Percentiles rank a stretch among this genome's conserved stretches.
Evolutionary conservation across 202 grass and related monocot species (phyloP).

Genomic region (Panicum hallii): DNA sequence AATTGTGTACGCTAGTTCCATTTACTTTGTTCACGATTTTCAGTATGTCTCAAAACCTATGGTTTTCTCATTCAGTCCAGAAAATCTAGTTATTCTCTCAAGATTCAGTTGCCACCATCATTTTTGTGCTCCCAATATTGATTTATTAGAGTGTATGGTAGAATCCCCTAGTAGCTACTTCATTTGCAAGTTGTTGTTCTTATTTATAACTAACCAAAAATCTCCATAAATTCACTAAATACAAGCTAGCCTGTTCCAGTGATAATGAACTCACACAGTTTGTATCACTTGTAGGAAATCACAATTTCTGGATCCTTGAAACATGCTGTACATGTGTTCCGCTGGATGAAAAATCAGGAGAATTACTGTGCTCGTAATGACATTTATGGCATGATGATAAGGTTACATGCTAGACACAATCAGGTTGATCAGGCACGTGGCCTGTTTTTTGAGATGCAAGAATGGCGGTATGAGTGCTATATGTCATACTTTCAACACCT

Average conservation of each 20-base stretch:
- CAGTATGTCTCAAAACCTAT: slow-evolving; percentile 1
- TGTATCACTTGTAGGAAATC: slow-evolving; percentile 72
- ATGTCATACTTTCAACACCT: background rate
- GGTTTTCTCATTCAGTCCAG: background rate
- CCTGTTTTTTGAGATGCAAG: slow-evolving; percentile 97
- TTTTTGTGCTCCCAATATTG: background rate
- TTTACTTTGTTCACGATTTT: background rate
- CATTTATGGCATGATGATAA: slow-evolving; percentile 91
- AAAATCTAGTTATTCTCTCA: slow-evolving; percentile 10
- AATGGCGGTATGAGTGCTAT: slow-evolving; percentile 67
- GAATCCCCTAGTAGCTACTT: background rate
- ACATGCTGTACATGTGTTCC: slow-evolving; percentile 80
- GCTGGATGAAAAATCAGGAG: slow-evolving; percentile 96
- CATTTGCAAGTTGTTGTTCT: background rate
- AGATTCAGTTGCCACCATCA: background rate
- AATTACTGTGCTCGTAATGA: slow-evolving; percentile 77
- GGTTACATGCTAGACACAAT: slow-evolving; percentile 78
- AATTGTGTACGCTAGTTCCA: background rate
- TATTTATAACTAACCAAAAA: background rate
- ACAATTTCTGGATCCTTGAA: slow-evolving; percentile 62
- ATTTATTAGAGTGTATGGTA: background rate
- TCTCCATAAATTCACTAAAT: slow-evolving; percentile 15
- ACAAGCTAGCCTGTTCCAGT: background rate
- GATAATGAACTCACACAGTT: slow-evolving; percentile 33
- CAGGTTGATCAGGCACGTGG: slow-evolving; percentile 83